phyloP scores from a whole-genome alignment of 345 rosid genomes.

The Xanthoceras sorbifolium region DNA sequence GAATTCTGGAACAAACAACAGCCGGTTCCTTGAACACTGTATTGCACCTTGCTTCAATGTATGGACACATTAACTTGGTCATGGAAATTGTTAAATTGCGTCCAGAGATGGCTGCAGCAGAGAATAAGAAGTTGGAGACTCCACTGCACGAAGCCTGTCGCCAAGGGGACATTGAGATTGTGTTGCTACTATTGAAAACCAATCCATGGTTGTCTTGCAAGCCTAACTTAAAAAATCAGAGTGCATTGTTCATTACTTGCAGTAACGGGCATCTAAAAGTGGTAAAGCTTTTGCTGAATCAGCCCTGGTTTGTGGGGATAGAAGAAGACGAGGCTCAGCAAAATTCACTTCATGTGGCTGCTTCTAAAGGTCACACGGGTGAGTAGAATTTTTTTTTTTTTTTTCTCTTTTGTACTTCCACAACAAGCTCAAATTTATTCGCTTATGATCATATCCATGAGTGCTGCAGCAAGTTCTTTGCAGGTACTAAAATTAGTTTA shows the following conservation, averaged over 20 bases:
- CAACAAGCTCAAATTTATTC: too few relatives aligned
- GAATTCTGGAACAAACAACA: not conserved
- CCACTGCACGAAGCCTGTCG: conserved; percentile 13
- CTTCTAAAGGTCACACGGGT: conserved; percentile 3
- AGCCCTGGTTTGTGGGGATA: not conserved
- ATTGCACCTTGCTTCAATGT: conserved; percentile 2
- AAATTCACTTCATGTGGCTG: conserved; percentile 9
- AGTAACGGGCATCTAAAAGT: not conserved
- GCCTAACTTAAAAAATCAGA: not conserved
- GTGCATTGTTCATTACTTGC: conserved; percentile 10
- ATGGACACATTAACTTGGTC: conserved; percentile 3
- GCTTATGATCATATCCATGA: not conserved
- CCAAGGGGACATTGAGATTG: not conserved
- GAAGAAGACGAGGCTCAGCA: conserved; percentile 7
- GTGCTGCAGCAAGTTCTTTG: not conserved
- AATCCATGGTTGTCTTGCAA: not conserved
- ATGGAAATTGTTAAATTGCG: not conserved
- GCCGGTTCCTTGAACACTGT: not conserved
- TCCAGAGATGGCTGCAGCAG: not conserved
- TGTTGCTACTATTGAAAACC: not conserved
- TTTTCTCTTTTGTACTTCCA: not conserved
- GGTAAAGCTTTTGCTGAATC: not conserved
- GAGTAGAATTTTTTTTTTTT: not conserved
- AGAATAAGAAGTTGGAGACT: conserved; percentile 10
- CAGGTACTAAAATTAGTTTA: not conserved